Conservation (phyloP, 2,329 filamentous ascomycete genomes). For the Aspergillus clavatus region DNA sequence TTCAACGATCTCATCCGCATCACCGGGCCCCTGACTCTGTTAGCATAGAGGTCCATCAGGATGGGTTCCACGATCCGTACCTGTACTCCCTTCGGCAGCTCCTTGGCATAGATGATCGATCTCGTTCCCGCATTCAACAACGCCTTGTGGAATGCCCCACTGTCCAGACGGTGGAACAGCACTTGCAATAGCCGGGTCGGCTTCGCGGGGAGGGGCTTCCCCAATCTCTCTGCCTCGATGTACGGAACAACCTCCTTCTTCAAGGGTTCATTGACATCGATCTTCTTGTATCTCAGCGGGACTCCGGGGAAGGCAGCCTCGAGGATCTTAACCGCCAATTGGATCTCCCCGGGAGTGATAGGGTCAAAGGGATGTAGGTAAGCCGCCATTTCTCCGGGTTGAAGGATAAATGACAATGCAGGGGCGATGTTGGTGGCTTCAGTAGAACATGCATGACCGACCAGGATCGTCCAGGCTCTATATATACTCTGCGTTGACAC, state of each 20-base stretch:
- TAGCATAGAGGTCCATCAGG: not conserved
- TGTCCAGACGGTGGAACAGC: slow-evolving; percentile 43
- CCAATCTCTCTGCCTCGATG: slow-evolving; percentile 57
- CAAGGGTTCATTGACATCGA: slow-evolving; percentile 61
- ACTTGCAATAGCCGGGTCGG: slow-evolving; percentile 52
- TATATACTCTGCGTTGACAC: not conserved
- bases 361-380: slow-evolving; percentile 39
- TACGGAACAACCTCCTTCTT: slow-evolving; percentile 58
- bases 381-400: slow-evolving; percentile 13
- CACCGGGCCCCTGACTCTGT: slow-evolving; percentile 51
- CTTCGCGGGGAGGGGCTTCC: slow-evolving; percentile 45
- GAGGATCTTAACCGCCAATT: slow-evolving; percentile 36
- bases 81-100: slow-evolving; percentile 45
- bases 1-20: slow-evolving; percentile 56
- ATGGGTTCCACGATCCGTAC: slow-evolving; percentile 26
- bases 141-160: slow-evolving; percentile 40
- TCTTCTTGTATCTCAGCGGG: slow-evolving; percentile 55
- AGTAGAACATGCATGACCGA: not conserved
- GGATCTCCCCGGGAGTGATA: slow-evolving; percentile 37
- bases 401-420: not conserved
- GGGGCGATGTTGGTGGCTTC: too few relatives aligned
- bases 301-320: slow-evolving; percentile 34
- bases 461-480: not conserved
- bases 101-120: slow-evolving; percentile 34
- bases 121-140: slow-evolving; percentile 39